phyloP scores from a whole-genome alignment of 2,329 filamentous ascomycete genomes.

The Didymella arachidicola region DNA sequence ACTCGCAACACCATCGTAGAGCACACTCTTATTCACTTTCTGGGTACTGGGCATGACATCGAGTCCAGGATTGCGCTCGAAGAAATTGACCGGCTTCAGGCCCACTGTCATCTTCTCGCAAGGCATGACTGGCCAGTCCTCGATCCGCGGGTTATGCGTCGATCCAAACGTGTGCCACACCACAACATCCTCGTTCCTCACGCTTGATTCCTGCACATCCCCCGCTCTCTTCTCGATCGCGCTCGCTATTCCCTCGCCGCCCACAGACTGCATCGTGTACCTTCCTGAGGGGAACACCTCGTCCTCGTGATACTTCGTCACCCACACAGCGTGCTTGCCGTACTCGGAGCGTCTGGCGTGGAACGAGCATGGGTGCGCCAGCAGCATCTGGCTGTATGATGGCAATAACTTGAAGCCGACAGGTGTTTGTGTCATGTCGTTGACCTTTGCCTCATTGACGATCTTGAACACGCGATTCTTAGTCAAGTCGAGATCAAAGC shows the following conservation, averaged over 20 bases:
- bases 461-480: constrained; percentile 56
- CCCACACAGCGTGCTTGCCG: constrained; percentile 37
- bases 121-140: constrained; percentile 46
- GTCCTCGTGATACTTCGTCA: constrained; percentile 37
- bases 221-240: constrained; percentile 7
- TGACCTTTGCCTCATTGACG: constrained; percentile 57
- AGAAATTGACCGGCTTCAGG: constrained; percentile 40
- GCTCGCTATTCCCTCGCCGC: constrained; percentile 34
- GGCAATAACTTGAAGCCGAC: constrained; percentile 61
- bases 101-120: constrained; percentile 36
- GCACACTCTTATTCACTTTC: constrained; percentile 34
- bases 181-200: constrained; percentile 38
- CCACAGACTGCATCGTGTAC: constrained; percentile 40
- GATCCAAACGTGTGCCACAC: constrained; percentile 43
- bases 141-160: constrained; percentile 41
- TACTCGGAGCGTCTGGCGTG: constrained; percentile 36
- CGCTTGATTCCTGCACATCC: background rate
- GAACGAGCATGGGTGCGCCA: constrained; percentile 33
- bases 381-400: constrained; percentile 35
- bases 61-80: constrained; percentile 33
- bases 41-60: constrained; percentile 33
- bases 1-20: constrained; percentile 5
- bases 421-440: constrained; percentile 59
- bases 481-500: constrained; percentile 29
- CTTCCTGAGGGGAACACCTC: constrained; percentile 36